Evolutionary conservation across 495 filamentous ascomycete genomes (phyloP).

Genomic region (Talaromyces nanjingensis): DNA sequence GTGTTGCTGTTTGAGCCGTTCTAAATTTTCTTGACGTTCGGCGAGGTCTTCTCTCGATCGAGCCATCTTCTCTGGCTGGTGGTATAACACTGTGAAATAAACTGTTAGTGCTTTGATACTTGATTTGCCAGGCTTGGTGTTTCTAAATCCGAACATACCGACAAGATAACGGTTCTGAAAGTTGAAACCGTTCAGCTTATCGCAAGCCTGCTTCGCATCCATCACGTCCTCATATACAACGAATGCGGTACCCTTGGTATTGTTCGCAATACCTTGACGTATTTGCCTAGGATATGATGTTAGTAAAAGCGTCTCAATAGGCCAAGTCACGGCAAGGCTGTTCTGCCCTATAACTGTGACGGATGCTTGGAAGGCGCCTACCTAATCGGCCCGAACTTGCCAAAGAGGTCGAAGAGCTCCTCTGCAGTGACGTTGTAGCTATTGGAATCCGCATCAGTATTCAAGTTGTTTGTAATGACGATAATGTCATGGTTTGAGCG

Average conservation of each 20-base stretch:
- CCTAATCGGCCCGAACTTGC: constrained; percentile 91
- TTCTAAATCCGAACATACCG: constrained; percentile 52
- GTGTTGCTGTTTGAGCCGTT: constrained; percentile 94
- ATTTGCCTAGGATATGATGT: constrained; percentile 68
- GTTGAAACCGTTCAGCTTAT: constrained; percentile 99
- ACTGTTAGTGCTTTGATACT: constrained; percentile 10
- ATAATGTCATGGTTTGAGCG: not conserved
- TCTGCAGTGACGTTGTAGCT: constrained; percentile 95
- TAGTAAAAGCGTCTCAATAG: not conserved
- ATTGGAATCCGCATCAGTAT: constrained; percentile 6
- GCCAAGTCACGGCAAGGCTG: not conserved
- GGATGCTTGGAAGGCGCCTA: constrained; percentile 35
- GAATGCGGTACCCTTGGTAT: constrained; percentile 97
- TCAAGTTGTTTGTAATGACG: not conserved
- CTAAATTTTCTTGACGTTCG: constrained; percentile 91
- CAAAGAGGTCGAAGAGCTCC: constrained; percentile 90
- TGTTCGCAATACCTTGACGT: constrained; percentile 92
- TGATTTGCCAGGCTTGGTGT: not conserved
- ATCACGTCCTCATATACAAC: constrained; percentile 99
- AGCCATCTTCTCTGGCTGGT: constrained; percentile 96
- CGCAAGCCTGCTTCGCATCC: constrained; percentile 97
- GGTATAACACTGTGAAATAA: constrained; percentile 70
- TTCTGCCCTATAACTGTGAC: not conserved
- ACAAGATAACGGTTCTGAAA: constrained; percentile 99
- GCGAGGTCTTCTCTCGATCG: constrained; percentile 90